These are phyloP conservation scores for Podila verticillata DNA, from an alignment of 192 early-diverging fungal species.

Conservation along the genomic window DNA sequence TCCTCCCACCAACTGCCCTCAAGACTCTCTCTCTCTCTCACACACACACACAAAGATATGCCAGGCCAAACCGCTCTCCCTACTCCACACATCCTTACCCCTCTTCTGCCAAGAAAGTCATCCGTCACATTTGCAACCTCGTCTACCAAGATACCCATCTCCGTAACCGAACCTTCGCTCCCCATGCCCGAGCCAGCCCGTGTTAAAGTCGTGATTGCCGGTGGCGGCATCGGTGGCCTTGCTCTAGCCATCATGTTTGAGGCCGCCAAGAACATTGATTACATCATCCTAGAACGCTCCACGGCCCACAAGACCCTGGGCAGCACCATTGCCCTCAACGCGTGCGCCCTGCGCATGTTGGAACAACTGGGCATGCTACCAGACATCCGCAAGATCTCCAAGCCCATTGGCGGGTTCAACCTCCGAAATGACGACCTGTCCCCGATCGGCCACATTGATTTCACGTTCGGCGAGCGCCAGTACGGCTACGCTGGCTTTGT, in stretches of 20 bases:
- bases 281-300: constrained; percentile 34
- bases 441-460: constrained; percentile 18
- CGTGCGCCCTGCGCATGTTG: constrained; percentile 27
- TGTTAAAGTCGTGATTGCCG: constrained; percentile 29
- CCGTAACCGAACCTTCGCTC: background rate
- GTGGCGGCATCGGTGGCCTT: constrained; percentile 43
- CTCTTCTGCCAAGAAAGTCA: background rate
- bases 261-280: constrained; percentile 36
- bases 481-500: constrained; percentile 33
- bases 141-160: background rate
- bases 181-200: background rate
- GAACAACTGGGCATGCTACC: constrained; percentile 37
- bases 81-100: background rate
- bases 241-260: constrained; percentile 35
- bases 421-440: constrained; percentile 17
- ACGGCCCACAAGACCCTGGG: constrained; percentile 14
- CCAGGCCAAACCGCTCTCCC: background rate
- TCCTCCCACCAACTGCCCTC: background rate
- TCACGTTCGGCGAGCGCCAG: constrained; percentile 22
- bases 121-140: background rate
- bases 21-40: background rate
- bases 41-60: background rate
- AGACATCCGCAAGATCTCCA: constrained; percentile 24
- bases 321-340: constrained; percentile 35
- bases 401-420: constrained; percentile 28